Percentiles rank a stretch among this genome's conserved stretches.
Conservation (phyloP, 495 filamentous ascomycete genomes). For the Paragyromitra xinjiangensis region DNA sequence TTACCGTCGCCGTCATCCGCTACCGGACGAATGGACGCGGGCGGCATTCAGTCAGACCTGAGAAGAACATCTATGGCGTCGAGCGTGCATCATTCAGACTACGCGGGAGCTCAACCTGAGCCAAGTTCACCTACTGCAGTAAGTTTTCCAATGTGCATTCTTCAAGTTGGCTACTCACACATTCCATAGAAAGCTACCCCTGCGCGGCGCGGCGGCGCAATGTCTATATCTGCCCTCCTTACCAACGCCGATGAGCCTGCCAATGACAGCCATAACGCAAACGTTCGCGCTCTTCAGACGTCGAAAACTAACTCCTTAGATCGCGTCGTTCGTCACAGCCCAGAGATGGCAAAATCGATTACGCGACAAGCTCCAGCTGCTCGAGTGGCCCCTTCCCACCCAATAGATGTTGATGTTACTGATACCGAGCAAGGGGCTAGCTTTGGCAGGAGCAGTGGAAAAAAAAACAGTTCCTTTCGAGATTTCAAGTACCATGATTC, state of each 20-base stretch:
- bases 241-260: slow-evolving; percentile 53
- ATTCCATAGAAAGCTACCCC: slow-evolving; percentile 53
- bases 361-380: slow-evolving; percentile 39
- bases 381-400: slow-evolving; percentile 39
- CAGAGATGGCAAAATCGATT: slow-evolving; percentile 41
- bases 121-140: slow-evolving; percentile 53
- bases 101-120: slow-evolving; percentile 46
- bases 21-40: slow-evolving; percentile 46
- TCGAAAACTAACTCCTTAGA: slow-evolving; percentile 39
- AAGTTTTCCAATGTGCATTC: slow-evolving; percentile 46
- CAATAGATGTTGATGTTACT: slow-evolving; percentile 44
- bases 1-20: slow-evolving; percentile 51
- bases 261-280: slow-evolving; percentile 48
- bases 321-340: slow-evolving; percentile 48
- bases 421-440: slow-evolving; percentile 50
- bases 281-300: slow-evolving; percentile 45
- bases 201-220: slow-evolving; percentile 55
- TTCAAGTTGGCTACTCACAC: slow-evolving; percentile 52
- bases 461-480: slow-evolving; percentile 55
- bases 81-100: slow-evolving; percentile 52
- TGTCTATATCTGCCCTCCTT: slow-evolving; percentile 59
- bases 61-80: slow-evolving; percentile 53
- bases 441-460: slow-evolving; percentile 33
- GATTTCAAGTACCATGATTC: slow-evolving; percentile 58
- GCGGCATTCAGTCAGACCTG: slow-evolving; percentile 42